These are phyloP conservation scores for Nicotiana attenuata DNA, from an alignment of 257 asterid genomes.

Conservation along the genomic window DNA sequence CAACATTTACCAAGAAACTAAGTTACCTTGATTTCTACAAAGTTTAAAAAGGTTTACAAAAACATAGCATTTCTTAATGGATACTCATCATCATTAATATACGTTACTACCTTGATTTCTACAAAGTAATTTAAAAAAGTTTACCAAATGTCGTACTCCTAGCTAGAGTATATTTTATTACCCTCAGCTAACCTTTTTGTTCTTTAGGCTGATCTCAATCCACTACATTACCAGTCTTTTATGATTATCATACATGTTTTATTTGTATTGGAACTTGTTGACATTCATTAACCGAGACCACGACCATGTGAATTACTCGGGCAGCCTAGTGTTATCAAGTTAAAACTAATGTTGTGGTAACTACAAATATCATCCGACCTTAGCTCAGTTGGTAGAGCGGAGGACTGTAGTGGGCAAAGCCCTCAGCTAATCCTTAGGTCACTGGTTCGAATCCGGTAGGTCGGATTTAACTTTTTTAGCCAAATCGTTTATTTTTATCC, in stretches of 20 bases:
- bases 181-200: not conserved
- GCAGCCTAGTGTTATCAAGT: no score
- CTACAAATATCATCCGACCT: not conserved
- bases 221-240: not conserved
- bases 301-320: not conserved
- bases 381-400: conserved; percentile 15
- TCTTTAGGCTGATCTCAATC: not conserved
- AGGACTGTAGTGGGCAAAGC: conserved; percentile 4
- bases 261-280: not conserved
- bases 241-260: not conserved
- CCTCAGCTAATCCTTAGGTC: conserved; percentile 6
- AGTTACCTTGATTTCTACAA: conserved; percentile 22
- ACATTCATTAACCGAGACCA: not conserved
- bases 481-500: not conserved
- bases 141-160: not conserved
- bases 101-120: conserved; percentile 3
- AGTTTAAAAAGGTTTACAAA: not conserved
- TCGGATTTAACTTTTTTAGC: not conserved
- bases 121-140: not conserved
- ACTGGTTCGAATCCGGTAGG: conserved; percentile 14
- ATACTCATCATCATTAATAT: conserved; percentile 9
- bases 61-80: not conserved
- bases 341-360: no score
- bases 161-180: not conserved
- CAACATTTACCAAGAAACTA: conserved; percentile 10